Evolutionary conservation across 208 protist genomes (phyloP), one percentile per base, ranked within the genome.

Genomic region (Trypanosoma melophagium): DNA sequence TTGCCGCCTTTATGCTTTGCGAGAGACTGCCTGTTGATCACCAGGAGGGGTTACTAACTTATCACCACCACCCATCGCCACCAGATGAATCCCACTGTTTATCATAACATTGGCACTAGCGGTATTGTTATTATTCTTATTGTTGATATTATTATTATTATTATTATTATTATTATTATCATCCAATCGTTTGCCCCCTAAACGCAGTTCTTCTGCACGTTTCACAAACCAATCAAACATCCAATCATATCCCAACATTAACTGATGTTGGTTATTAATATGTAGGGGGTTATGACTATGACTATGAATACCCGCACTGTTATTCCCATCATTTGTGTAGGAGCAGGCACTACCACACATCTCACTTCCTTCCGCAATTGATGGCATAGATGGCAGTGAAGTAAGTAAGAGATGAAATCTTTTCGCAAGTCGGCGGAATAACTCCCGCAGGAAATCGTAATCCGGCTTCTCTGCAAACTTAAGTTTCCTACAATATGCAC

Each of bases 201-300:
- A 65, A 19, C 47, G 45, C 49, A 90, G 66, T 77, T 95, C 89
- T 50, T 52, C 41, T 69, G 63, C 41, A 1, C 89, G 82, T 76
- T 95, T 95, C 42, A 72, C 49, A 73, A 93, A 84, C 89, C 89
- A 95, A 49, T 95, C 89, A 72, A 89, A 95, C 56, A 83, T 66
- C 85, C 84, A 95, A 66, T 95, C 87, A 66, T 93, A 93, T 35
- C 55, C 60, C 35, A 25, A 35, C 28, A 35, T 35, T 5, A 35
- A 35, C 28, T 35, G 25, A 3, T 5, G 40, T 3, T 62, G 7
- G 3, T 17, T 22, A 62, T 8, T 44, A 14, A 14, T 12, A 44
- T 44, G 40, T 44, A 12, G 40, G 12, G 40, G 7, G 12, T 12
- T 47, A n/a, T 12, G 1, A 47, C 9, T 24, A 21, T 41, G 8